Evolutionary conservation across 805 yeast species (phyloP).

Genomic region (Ogataea allantospora): DNA sequence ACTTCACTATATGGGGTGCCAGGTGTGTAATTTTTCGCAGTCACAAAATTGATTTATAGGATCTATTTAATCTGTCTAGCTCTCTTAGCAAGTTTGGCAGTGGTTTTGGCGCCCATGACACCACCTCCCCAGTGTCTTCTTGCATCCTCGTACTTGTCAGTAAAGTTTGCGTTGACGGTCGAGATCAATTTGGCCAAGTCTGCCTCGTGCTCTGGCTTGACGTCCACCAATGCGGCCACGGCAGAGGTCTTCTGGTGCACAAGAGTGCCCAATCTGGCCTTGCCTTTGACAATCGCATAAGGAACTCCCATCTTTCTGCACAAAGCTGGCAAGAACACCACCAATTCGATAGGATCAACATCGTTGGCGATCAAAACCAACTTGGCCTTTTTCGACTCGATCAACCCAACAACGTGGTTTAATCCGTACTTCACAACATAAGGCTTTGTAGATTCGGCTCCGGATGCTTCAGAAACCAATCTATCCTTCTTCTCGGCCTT

Average conservation of each 20-base stretch:
- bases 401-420: slow-evolving; percentile 95
- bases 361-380: slow-evolving; percentile 97
- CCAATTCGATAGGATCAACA: slow-evolving; percentile 98
- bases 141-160: slow-evolving; percentile 89
- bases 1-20: slow-evolving; percentile 5
- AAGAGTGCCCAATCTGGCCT: slow-evolving; percentile 96
- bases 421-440: slow-evolving; percentile 96
- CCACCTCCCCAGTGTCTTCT: slow-evolving; percentile 99
- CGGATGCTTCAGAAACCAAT: slow-evolving; percentile 98
- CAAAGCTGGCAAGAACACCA: slow-evolving; percentile 95
- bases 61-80: slow-evolving; percentile 36
- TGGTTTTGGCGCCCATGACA: slow-evolving; percentile 92
- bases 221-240: slow-evolving; percentile 96
- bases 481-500: slow-evolving; percentile 98
- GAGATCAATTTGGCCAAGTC: slow-evolving; percentile 90
- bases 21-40: slow-evolving; percentile 10
- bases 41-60: slow-evolving; percentile 5
- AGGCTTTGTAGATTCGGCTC: slow-evolving; percentile 93
- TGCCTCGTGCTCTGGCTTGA: slow-evolving; percentile 90
- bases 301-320: slow-evolving; percentile 99
- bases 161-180: slow-evolving; percentile 54
- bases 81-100: slow-evolving; percentile 77
- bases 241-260: slow-evolving; percentile 98
- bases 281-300: slow-evolving; percentile 97
- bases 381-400: slow-evolving; percentile 98